These are phyloP conservation scores for Vachellia pachyceras DNA, from an alignment of 306 rosid genomes.

Conservation along the genomic window DNA sequence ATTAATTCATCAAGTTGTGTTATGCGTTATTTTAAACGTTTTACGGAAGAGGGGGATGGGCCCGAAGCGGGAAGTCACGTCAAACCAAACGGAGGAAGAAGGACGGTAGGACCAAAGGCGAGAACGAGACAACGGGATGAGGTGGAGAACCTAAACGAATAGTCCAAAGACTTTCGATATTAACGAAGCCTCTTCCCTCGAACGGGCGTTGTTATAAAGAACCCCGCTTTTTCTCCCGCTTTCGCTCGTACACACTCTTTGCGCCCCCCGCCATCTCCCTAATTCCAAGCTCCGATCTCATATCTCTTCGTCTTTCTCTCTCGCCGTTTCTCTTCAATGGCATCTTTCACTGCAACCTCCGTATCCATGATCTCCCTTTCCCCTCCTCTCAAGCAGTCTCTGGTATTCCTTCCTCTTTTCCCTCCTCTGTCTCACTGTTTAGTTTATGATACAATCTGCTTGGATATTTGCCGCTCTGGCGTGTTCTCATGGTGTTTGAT, in stretches of 20 bases:
- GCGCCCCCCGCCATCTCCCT: slow-evolving; percentile 52
- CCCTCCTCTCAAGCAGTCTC: slow-evolving; percentile 42
- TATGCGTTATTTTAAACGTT: too few relatives aligned
- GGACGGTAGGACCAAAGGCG: neutral
- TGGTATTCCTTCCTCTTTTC: slow-evolving; percentile 36
- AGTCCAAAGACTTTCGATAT: slow-evolving; percentile 44
- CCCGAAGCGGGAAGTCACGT: neutral
- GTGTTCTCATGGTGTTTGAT: neutral
- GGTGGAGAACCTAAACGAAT: neutral
- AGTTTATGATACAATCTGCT: neutral
- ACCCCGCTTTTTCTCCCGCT: neutral
- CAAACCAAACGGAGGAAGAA: slow-evolving; percentile 9
- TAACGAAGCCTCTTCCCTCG: slow-evolving; percentile 41
- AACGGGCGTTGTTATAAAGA: slow-evolving; percentile 35
- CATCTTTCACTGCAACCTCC: slow-evolving; percentile 52
- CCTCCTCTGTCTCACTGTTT: neutral
- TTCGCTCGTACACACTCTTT: slow-evolving; percentile 35
- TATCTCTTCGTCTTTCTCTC: slow-evolving; percentile 30
- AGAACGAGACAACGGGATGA: neutral
- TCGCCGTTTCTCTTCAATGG: slow-evolving; percentile 36
- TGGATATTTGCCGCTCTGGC: neutral
- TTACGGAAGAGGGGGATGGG: too few relatives aligned
- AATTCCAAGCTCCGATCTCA: slow-evolving; percentile 32
- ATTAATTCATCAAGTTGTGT: too few relatives aligned
- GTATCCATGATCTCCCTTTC: slow-evolving; percentile 37